Evolutionary conservation across 352 stramenopile genomes (phyloP).

Genomic region (Thraustotheca clavata): DNA sequence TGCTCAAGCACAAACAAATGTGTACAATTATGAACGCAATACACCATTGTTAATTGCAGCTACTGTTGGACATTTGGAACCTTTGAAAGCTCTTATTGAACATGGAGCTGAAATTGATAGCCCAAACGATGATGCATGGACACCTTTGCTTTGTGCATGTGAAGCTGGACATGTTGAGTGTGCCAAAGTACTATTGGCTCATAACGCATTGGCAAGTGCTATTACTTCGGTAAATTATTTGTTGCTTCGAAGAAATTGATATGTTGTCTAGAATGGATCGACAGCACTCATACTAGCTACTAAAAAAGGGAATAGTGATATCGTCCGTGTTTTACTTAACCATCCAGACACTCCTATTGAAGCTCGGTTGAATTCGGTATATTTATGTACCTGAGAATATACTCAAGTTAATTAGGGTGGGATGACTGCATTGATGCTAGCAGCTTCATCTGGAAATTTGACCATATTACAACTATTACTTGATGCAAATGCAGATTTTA

Average conservation of each 20-base stretch:
- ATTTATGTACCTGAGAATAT: not conserved
- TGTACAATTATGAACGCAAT: constrained; percentile 9
- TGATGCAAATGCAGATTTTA: constrained; percentile 1
- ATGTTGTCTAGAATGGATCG: not conserved
- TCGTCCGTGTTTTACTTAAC: constrained; percentile 1
- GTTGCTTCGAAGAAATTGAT: not conserved
- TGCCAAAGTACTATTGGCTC: not conserved
- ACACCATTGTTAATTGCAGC: constrained; percentile 2
- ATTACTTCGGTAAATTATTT: not conserved
- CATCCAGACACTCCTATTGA: not conserved
- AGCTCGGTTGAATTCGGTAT: constrained; percentile 2
- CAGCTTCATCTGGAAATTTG: constrained; percentile 3
- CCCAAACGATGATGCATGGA: constrained; percentile 16
- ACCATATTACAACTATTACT: constrained; percentile 9
- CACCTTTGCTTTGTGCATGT: not conserved
- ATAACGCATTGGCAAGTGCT: not conserved
- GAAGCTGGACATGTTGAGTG: constrained; percentile 13
- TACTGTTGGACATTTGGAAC: not conserved
- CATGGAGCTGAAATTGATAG: constrained; percentile 1
- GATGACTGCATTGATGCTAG: constrained; percentile 17
- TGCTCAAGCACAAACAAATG: not conserved
- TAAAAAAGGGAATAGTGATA: constrained; percentile 11
- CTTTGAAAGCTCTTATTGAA: not conserved
- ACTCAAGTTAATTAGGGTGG: not conserved
- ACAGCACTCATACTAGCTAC: constrained; percentile 6